Conservation (phyloP, 805 yeast species). For the Zygoascus tannicola region DNA sequence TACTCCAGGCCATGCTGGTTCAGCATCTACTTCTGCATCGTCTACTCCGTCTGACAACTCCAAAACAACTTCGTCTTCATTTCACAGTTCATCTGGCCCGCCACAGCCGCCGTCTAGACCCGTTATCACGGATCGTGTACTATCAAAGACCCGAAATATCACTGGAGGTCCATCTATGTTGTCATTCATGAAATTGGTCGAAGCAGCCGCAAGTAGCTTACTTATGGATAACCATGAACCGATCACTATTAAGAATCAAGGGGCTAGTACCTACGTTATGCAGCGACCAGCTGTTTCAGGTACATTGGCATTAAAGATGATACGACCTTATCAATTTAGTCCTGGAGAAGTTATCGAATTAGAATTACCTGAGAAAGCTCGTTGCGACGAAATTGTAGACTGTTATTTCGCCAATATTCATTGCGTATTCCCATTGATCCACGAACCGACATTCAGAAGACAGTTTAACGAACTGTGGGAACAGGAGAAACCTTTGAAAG, state of each 20-base stretch:
- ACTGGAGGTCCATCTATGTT: not conserved
- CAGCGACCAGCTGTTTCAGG: not conserved
- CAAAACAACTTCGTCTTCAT: no score
- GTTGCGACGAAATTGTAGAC: slow-evolving; percentile 20
- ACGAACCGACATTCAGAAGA: slow-evolving; percentile 19
- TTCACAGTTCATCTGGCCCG: no score
- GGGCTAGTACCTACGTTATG: not conserved
- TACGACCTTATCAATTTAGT: not conserved
- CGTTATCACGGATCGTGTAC: no score
- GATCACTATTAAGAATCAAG: not conserved
- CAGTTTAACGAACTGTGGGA: slow-evolving; percentile 19
- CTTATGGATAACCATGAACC: not conserved
- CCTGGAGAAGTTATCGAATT: not conserved
- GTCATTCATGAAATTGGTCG: not conserved
- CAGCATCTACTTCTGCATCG: no score
- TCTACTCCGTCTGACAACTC: no score
- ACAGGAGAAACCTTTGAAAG: not conserved
- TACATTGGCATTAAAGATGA: not conserved
- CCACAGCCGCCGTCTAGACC: no score
- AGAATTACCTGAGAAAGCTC: slow-evolving; percentile 16
- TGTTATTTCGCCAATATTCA: slow-evolving; percentile 19
- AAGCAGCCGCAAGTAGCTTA: not conserved
- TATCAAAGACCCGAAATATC: not conserved
- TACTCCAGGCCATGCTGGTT: no score
- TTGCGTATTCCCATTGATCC: slow-evolving; percentile 21